Evolutionary conservation across 768 basidiomycete genomes (phyloP).

Genomic region (Suillus ampliporus): DNA sequence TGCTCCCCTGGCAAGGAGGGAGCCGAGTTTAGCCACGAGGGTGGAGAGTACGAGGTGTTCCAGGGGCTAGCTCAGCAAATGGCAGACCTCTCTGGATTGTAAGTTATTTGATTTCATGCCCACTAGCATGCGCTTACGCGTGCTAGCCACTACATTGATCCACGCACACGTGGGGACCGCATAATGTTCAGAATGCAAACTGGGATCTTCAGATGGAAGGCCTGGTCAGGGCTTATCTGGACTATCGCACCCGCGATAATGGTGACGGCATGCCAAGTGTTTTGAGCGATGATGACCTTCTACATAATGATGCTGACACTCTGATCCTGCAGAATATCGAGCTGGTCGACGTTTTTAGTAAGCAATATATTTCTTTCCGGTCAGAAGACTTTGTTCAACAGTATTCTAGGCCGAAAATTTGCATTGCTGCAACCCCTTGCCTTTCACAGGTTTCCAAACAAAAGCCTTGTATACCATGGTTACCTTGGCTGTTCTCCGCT

Average conservation of each 20-base stretch:
- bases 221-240: not conserved
- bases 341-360: not conserved
- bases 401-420: too few relatives aligned
- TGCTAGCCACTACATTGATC: conserved; percentile 7
- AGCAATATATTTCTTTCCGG: not conserved
- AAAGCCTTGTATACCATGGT: too few relatives aligned
- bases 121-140: not conserved
- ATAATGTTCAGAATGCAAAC: not conserved
- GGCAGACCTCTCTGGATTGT: conserved; percentile 5
- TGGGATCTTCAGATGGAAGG: conserved; percentile 6
- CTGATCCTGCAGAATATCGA: not conserved
- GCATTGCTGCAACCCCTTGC: too few relatives aligned
- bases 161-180: not conserved
- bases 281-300: not conserved
- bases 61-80: conserved; percentile 8
- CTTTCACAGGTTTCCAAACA: too few relatives aligned
- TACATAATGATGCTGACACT: not conserved
- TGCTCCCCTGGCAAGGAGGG: conserved; percentile 12
- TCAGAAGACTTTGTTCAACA: not conserved
- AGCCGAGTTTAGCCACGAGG: conserved; percentile 10
- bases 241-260: not conserved
- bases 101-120: not conserved
- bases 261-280: conserved; percentile 5
- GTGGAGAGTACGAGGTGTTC: conserved; percentile 2
- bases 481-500: too few relatives aligned